A percentile compares a stretch with the other conserved stretches of the same genome.
Conservation (phyloP, 768 basidiomycete species). For the Gloeophyllum trabeum region DNA sequence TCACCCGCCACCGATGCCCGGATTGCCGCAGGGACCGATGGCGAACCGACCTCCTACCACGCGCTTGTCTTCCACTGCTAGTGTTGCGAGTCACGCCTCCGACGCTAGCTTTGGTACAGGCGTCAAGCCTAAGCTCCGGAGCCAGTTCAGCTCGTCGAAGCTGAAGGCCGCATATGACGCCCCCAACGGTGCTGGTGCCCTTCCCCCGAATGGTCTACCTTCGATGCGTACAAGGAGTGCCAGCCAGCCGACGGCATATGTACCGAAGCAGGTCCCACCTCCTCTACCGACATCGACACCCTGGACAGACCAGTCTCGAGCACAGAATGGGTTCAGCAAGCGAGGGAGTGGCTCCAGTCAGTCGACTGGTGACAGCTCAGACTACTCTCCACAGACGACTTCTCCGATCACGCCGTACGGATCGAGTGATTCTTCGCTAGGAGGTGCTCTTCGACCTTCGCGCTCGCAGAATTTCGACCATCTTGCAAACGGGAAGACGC, state of each 20-base stretch:
- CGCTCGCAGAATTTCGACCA: constrained; percentile 45
- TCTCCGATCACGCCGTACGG: constrained; percentile 87
- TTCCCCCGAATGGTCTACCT: constrained; percentile 15
- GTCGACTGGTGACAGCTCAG: constrained; percentile 72
- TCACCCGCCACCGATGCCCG: constrained; percentile 18
- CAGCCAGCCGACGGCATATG: constrained; percentile 69
- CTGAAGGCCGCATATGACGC: constrained; percentile 43
- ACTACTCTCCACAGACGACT: constrained; percentile 75
- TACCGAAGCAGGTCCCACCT: constrained; percentile 38
- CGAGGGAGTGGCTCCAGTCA: constrained; percentile 81
- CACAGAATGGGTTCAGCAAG: constrained; percentile 36
- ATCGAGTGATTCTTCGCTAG: constrained; percentile 77
- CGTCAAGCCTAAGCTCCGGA: constrained; percentile 40
- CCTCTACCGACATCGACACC: constrained; percentile 39
- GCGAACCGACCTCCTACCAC: constrained; percentile 29
- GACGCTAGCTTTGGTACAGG: constrained; percentile 32
- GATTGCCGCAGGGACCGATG: constrained; percentile 15
- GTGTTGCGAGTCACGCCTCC: constrained; percentile 29
- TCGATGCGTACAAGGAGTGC: constrained; percentile 57
- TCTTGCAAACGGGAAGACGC: constrained; percentile 14
- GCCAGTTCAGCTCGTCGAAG: constrained; percentile 60
- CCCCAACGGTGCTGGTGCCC: constrained; percentile 7
- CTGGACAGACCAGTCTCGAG: constrained; percentile 37
- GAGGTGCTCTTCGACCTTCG: constrained; percentile 34
- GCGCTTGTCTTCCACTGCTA: constrained; percentile 36